Base-by-base conservation (phyloP, 2,329 filamentous ascomycete species). In the Sclerotiophoma versabilis region DNA sequence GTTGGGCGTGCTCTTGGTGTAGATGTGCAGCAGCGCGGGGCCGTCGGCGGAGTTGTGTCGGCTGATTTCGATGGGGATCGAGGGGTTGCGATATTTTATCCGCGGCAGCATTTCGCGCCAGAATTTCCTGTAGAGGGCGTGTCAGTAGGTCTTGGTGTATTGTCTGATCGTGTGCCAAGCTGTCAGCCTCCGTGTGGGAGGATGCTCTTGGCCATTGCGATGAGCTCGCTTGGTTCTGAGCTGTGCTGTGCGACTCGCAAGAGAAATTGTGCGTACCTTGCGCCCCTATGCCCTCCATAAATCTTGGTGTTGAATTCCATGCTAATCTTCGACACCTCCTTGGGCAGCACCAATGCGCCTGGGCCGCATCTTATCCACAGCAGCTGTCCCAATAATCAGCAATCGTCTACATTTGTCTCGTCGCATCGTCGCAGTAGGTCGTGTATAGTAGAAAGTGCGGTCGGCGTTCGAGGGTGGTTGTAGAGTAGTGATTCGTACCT, bases 61-160 rank as follows among this genome's bases (percentile, higher is more conserved):
- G 75, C 89, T 88, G 66, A 96, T 85, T 54, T 90, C 87, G 84
- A 98, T 96, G 36, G 89, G 86, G 38, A 97, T 76, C 11, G 86
- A 79, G 0, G 95, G 95, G 75, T 99, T 99, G 82, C 96, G 89
- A 80, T 88, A 99, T 82, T 99, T 97, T 63, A 99, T 82, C 52
- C 91, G 86, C 19, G 91, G 91, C 41, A 98, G 87, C 72, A 87
- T 89, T 57, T 87, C 81, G 60, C 84, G 86, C 91, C 92, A 96
- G 83, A 99, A 97, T 79, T 91, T 91, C 70, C 93, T 96, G 62
- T 34, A 25, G 12, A 9, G 3, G 19, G 36, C 15, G 41, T 39
- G 39, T 53, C 19, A 54, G 47, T 44, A 20, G 8, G 10, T 29
- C 12, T 7, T 36, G 19, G 4, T 49, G 26, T 15, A 33, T 19